Conservation (phyloP, 768 basidiomycete species). For the Auricularia auricula-judae region DNA sequence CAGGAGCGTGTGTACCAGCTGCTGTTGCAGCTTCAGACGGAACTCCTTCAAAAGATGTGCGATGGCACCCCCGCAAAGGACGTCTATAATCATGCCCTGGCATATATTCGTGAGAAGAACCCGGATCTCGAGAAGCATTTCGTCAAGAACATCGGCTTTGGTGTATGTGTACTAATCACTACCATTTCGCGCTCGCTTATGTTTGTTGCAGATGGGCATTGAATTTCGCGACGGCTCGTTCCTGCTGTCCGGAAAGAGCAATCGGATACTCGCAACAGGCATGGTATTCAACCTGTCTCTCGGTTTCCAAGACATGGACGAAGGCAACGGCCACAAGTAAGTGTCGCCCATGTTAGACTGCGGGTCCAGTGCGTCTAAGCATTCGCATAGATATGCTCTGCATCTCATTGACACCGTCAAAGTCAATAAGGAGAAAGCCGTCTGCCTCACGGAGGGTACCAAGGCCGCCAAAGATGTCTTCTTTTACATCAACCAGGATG, state of each 20-base stretch:
- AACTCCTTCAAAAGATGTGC: conserved; percentile 64
- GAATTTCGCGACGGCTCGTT: conserved; percentile 90
- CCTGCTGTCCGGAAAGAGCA: conserved; percentile 72
- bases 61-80: conserved; percentile 70
- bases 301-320: conserved; percentile 75
- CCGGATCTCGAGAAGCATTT: conserved; percentile 77
- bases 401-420: conserved; percentile 84
- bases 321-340: conserved; percentile 69
- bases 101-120: conserved; percentile 63
- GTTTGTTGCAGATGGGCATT: conserved; percentile 63
- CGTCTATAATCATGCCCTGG: conserved; percentile 65
- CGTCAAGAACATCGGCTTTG: conserved; percentile 84
- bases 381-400: conserved; percentile 58
- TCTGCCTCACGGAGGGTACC: conserved; percentile 72
- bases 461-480: conserved; percentile 80
- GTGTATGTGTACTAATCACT: conserved; percentile 36
- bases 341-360: conserved; percentile 10
- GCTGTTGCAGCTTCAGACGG: conserved; percentile 65
- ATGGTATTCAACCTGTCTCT: conserved; percentile 83
- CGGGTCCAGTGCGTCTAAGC: neutral
- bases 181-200: neutral
- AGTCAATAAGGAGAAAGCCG: conserved; percentile 52
- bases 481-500: conserved; percentile 43
- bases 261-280: conserved; percentile 52
- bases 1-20: conserved; percentile 85